Percentiles rank a stretch among this genome's conserved stretches.
Conservation (phyloP, 129 eudicot species). For the Daucus carota region DNA sequence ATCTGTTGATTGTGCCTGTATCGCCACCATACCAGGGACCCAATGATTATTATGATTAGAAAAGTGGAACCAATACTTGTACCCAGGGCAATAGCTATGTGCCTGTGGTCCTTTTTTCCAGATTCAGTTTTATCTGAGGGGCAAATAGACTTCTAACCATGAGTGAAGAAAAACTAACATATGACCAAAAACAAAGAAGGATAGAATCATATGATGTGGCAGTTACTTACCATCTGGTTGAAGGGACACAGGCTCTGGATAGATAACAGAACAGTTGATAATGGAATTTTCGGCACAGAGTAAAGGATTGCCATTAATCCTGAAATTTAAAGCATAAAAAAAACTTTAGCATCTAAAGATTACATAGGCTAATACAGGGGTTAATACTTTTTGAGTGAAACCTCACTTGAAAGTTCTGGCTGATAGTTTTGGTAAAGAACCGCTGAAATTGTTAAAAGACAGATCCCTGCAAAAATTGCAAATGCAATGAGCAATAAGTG, state of each 20-base stretch:
- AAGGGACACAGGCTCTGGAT: conserved; percentile 83
- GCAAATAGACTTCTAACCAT: not conserved
- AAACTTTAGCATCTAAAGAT: not conserved
- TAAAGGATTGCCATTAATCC: conserved; percentile 75
- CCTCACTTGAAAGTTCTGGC: conserved; percentile 92
- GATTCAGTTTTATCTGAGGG: conserved; percentile 40
- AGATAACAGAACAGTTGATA: conserved; percentile 60
- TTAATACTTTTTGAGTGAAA: not conserved
- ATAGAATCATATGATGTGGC: not conserved
- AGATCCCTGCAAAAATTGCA: conserved; percentile 46
- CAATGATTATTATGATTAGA: conserved; percentile 31
- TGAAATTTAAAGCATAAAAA: conserved; percentile 18
- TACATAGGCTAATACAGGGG: not conserved
- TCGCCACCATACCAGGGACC: conserved; percentile 66
- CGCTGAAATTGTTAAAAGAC: conserved; percentile 84
- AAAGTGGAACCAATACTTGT: conserved; percentile 66
- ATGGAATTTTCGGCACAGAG: conserved; percentile 58
- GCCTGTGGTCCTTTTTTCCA: conserved; percentile 41
- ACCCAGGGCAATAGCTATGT: conserved; percentile 62
- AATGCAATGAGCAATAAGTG: not conserved
- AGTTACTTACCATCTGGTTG: conserved; percentile 64
- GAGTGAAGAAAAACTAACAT: not conserved
- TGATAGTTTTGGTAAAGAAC: conserved; percentile 75
- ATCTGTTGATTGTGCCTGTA: conserved; percentile 79
- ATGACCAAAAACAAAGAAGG: conserved; percentile 3